Evolutionary conservation across 495 filamentous ascomycete genomes (phyloP).

Genomic region (Mytilinidion resinicola): DNA sequence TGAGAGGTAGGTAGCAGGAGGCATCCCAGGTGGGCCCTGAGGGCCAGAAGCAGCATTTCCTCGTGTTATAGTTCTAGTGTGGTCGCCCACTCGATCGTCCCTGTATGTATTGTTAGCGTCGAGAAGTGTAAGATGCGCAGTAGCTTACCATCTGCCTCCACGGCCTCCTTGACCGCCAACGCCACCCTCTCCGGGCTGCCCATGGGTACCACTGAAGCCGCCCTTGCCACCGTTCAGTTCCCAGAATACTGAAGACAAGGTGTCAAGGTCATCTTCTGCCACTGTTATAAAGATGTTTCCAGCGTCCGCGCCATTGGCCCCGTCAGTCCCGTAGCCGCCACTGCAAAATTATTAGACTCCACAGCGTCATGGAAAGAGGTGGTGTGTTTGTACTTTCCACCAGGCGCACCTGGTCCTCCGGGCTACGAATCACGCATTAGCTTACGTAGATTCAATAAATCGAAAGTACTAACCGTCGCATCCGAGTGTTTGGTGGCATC

Average conservation of each 20-base stretch:
- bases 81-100: slow-evolving; percentile 15
- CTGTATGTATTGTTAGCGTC: slow-evolving; percentile 16
- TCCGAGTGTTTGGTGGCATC: slow-evolving; percentile 30
- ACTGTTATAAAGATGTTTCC: slow-evolving; percentile 21
- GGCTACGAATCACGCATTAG: background rate
- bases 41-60: slow-evolving; percentile 19
- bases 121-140: slow-evolving; percentile 4
- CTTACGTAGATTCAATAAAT: too few relatives aligned
- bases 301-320: slow-evolving; percentile 21
- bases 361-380: background rate
- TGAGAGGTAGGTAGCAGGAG: slow-evolving; percentile 15
- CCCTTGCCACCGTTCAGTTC: slow-evolving; percentile 16
- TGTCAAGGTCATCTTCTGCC: slow-evolving; percentile 21
- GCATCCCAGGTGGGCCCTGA: slow-evolving; percentile 27
- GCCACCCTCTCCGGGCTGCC: slow-evolving; percentile 21
- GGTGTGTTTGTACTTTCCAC: slow-evolving; percentile 30
- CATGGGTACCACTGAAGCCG: slow-evolving; percentile 27
- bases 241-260: slow-evolving; percentile 16
- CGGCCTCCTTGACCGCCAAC: slow-evolving; percentile 29
- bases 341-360: slow-evolving; percentile 8
- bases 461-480: slow-evolving; percentile 13
- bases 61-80: background rate
- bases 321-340: slow-evolving; percentile 22
- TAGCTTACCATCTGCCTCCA: slow-evolving; percentile 21
- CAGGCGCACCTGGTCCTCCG: slow-evolving; percentile 29